phyloP scores from a whole-genome alignment of 257 asterid species.

The Prunella vulgaris region DNA sequence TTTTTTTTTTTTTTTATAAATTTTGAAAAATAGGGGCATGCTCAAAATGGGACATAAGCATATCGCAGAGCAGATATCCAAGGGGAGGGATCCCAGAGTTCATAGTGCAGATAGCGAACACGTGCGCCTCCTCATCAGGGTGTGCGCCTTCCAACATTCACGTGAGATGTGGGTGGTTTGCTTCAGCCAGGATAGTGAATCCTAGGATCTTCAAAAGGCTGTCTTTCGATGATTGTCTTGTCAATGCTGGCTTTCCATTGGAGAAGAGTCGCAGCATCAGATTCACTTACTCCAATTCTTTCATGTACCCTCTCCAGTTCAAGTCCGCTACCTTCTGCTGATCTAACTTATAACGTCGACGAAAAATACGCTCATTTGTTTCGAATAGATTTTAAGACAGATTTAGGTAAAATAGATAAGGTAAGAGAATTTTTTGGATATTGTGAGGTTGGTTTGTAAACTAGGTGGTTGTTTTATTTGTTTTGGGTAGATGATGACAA shows the following conservation, averaged over 20 bases:
- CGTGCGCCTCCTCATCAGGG: slow-evolving; percentile 41
- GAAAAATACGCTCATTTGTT: no score
- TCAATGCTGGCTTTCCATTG: slow-evolving; percentile 55
- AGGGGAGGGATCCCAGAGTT: slow-evolving; percentile 54
- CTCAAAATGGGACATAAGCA: slow-evolving; percentile 52
- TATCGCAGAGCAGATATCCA: slow-evolving; percentile 52
- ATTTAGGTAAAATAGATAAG: no score
- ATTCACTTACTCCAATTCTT: slow-evolving; percentile 60
- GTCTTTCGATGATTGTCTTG: slow-evolving; percentile 54
- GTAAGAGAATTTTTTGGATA: no score
- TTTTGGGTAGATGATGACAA: no score
- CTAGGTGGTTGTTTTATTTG: no score
- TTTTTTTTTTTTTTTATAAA: no score
- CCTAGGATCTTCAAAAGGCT: slow-evolving; percentile 52
- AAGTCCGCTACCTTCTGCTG: slow-evolving; percentile 55
- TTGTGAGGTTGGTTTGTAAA: no score
- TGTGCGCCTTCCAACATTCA: slow-evolving; percentile 59
- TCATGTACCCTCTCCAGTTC: slow-evolving; percentile 49
- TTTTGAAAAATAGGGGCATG: slow-evolving; percentile 31
- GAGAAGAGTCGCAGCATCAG: slow-evolving; percentile 40
- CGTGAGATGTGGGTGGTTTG: slow-evolving; percentile 64
- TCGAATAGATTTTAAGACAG: no score
- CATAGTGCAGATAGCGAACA: slow-evolving; percentile 61
- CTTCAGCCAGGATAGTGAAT: slow-evolving; percentile 54
- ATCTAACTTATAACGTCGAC: no score